Percentiles rank a stretch among this genome's conserved stretches.
Conservation (phyloP, 345 rosid genomes). For the Corymbia maculata region DNA sequence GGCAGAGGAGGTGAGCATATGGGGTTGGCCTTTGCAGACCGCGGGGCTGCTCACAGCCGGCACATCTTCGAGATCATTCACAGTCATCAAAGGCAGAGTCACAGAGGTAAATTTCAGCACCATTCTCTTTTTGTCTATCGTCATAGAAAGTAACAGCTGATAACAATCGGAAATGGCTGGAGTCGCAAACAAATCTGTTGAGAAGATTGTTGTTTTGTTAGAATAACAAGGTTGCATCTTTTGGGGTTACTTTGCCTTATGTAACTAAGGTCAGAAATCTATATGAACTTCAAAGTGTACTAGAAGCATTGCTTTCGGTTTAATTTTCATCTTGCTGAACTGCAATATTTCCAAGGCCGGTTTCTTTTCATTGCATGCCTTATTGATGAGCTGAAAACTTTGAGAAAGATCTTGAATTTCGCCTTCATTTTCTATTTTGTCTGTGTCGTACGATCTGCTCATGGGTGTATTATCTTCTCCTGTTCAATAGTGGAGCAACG, state of each 20-base stretch:
- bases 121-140: background rate
- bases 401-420: background rate
- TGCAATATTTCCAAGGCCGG: background rate
- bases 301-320: background rate
- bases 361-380: background rate
- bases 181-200: background rate
- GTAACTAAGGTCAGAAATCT: background rate
- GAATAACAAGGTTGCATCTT: background rate
- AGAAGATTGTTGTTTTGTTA: background rate
- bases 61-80: constrained; percentile 42
- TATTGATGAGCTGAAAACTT: background rate
- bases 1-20: constrained; percentile 71
- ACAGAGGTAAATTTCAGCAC: constrained; percentile 44
- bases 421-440: background rate
- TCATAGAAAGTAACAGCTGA: background rate
- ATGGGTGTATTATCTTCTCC: background rate
- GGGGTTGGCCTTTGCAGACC: constrained; percentile 98
- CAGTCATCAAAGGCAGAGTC: constrained; percentile 66
- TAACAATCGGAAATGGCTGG: background rate
- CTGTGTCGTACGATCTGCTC: background rate
- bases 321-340: background rate
- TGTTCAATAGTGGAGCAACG: constrained; percentile 55
- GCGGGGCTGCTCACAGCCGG: constrained; percentile 58
- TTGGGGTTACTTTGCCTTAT: background rate
- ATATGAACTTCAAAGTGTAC: background rate